Base-by-base conservation (phyloP, 1,139 yeast species). In the Nadsonia starkeyi-henricii region DNA sequence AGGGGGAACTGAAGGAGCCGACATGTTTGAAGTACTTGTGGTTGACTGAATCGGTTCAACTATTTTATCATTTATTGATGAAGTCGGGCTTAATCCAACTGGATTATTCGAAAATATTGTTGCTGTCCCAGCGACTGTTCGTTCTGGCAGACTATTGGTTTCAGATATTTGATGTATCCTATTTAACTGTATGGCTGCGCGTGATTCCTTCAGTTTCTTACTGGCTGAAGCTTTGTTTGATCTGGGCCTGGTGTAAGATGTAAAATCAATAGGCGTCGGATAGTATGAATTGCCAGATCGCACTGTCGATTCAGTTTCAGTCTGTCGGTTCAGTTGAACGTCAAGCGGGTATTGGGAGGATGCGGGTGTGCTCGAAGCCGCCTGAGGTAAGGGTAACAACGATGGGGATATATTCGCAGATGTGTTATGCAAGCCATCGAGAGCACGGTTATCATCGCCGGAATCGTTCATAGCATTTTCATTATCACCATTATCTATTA, bases 1-100 rank as follows among this genome's bases (percentile, higher is more conserved):
- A n/a, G 23, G n/a, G 12, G 47, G 9, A 2, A 17, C 17, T 43
- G 52, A 7, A 18, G 48, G 12, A 36, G 49, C 30, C 42, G 48
- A 36, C 21, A 52, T 39, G 20, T 43, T 8, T 17, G 45, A 20
- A 12, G 42, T 13, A 1, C 23, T 18, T 1, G 37, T 18, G 8
- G 42, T 18, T 15, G 23, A 36, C 18, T 28, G 39, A 7, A 17
- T n/a, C 17, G 20, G 47, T 20, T 20, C 28, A n/a, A 15, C 33
- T 4, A 43, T 18, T 8, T 47, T 23, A 39, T 50, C 47, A 43
- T 49, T 48, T 26, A 45, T 36, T 3, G 50, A 37, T 21, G 42
- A 45, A 3, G 46, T 26, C 20, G 47, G 19, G 39, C 41, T 43
- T 20, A 50, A 3, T 9, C 9, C 28, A 23, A 9, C 9, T 23